Conservation (phyloP, 139 green algal species). For the Diplosphaera chodatii region DNA sequence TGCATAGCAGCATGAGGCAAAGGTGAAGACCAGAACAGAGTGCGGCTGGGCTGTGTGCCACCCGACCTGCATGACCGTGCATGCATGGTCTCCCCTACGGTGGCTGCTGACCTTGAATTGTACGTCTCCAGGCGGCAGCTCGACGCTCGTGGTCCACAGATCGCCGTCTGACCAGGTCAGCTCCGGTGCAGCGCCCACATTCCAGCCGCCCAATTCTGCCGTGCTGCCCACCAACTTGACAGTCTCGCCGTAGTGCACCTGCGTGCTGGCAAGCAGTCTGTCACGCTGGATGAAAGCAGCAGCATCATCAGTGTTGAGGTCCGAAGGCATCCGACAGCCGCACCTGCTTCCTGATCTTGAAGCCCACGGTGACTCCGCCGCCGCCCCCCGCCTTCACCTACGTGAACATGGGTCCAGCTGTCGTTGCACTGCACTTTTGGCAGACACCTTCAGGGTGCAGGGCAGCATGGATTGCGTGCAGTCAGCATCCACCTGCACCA, state of each 20-base stretch:
- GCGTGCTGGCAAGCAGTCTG: too few relatives aligned
- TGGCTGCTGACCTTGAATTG: constrained; percentile 42
- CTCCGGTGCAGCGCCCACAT: constrained; percentile 17
- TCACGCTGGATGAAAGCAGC: too few relatives aligned
- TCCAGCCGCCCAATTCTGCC: constrained; percentile 36
- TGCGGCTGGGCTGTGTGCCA: too few relatives aligned
- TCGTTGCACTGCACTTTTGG: too few relatives aligned
- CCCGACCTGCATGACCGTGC: background rate
- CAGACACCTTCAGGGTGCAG: too few relatives aligned
- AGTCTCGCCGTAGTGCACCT: constrained; percentile 20
- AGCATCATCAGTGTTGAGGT: too few relatives aligned
- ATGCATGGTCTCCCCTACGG: background rate
- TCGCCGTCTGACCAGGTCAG: constrained; percentile 51
- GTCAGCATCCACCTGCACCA: too few relatives aligned
- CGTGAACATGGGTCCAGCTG: too few relatives aligned
- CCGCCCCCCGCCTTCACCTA: background rate
- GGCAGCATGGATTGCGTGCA: too few relatives aligned
- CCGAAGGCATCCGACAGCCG: background rate
- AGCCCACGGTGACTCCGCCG: background rate
- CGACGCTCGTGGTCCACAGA: constrained; percentile 33
- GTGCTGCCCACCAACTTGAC: constrained; percentile 36
- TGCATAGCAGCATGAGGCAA: too few relatives aligned
- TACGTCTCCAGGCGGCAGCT: constrained; percentile 21
- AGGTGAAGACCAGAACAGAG: too few relatives aligned
- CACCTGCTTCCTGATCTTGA: background rate